A percentile compares a stretch with the other conserved stretches of the same genome.
Evolutionary conservation across 495 filamentous ascomycete genomes (phyloP).

Genomic region (Lophium mytilinum): DNA sequence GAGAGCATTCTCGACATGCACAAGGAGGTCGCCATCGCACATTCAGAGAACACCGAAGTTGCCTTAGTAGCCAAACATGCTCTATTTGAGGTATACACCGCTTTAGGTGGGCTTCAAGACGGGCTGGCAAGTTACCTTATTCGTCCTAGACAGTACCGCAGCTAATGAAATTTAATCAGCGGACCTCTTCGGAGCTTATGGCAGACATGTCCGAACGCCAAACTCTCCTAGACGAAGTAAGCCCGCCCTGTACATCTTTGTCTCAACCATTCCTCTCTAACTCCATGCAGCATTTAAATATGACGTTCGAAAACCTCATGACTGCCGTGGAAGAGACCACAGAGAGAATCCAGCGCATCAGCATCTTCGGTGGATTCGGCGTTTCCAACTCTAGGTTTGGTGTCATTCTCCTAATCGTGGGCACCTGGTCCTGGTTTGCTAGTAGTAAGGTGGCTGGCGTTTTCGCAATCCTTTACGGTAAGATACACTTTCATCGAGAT

Average conservation of each 20-base stretch:
- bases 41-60: neutral
- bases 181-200: neutral
- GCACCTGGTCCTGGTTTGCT: neutral
- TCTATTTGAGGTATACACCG: neutral
- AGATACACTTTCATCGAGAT: too few species aligned
- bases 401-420: neutral
- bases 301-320: slow-evolving; percentile 36
- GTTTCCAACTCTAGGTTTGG: neutral
- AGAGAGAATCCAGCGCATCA: slow-evolving; percentile 30
- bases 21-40: neutral
- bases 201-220: neutral
- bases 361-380: slow-evolving; percentile 14
- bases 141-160: neutral
- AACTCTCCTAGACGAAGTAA: neutral
- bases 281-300: slow-evolving; percentile 2
- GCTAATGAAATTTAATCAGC: neutral
- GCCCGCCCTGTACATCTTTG: too few species aligned
- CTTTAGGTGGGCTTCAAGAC: neutral
- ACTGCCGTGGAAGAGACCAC: slow-evolving; percentile 37
- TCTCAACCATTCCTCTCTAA: too few species aligned
- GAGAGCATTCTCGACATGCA: neutral
- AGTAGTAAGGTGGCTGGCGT: neutral
- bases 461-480: too few species aligned
- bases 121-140: neutral
- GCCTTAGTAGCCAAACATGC: neutral